phyloP scores from a whole-genome alignment of 257 asterid genomes.

The Ocimum tenuiflorum region DNA sequence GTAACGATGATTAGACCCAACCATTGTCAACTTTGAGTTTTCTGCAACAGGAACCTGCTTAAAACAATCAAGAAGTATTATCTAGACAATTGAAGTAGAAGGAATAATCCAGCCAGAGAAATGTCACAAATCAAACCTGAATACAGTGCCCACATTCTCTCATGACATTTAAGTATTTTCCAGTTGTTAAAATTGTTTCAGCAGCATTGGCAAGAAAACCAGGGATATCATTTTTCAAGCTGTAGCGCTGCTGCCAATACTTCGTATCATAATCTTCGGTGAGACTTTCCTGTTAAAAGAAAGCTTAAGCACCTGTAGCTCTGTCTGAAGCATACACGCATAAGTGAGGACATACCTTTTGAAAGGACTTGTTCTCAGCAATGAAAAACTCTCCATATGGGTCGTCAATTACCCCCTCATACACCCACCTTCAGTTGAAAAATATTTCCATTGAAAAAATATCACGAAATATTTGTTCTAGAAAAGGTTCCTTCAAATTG shows the following conservation, averaged over 20 bases:
- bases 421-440: conserved; percentile 72
- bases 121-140: conserved; percentile 48
- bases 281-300: conserved; percentile 77
- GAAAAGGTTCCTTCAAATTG: neutral
- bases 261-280: conserved; percentile 87
- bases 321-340: conserved; percentile 1
- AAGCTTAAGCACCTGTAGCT: conserved; percentile 22
- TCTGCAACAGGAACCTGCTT: conserved; percentile 82
- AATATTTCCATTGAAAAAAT: conserved; percentile 12
- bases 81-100: conserved; percentile 21
- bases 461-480: neutral
- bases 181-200: conserved; percentile 86
- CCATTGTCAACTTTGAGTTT: conserved; percentile 62
- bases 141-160: conserved; percentile 90
- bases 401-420: conserved; percentile 95
- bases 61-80: conserved; percentile 29
- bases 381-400: conserved; percentile 95
- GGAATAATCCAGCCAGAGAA: conserved; percentile 11
- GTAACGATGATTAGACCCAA: conserved; percentile 87
- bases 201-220: conserved; percentile 94
- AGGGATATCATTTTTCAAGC: conserved; percentile 93
- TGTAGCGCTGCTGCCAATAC: conserved; percentile 95
- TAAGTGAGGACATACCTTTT: conserved; percentile 50
- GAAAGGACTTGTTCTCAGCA: conserved; percentile 91
- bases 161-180: conserved; percentile 95